Percentiles rank a stretch among this genome's conserved stretches.
These are phyloP conservation scores for Sugiyamaella lignohabitans DNA, from an alignment of 805 yeast species.

Conservation along the genomic window DNA sequence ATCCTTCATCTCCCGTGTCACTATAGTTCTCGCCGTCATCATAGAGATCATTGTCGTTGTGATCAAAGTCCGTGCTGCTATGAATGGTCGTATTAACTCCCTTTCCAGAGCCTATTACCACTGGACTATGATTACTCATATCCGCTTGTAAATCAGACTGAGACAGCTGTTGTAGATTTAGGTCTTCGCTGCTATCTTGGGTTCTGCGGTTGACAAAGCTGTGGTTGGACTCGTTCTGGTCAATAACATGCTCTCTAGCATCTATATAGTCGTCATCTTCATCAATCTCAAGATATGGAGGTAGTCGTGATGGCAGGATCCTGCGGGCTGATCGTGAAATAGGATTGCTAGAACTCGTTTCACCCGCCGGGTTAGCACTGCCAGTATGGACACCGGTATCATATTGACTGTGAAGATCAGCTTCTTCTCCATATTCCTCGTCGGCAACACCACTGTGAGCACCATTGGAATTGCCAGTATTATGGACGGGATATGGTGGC, in stretches of 20 bases:
- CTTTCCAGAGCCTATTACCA: too few relatives aligned
- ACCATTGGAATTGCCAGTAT: not conserved
- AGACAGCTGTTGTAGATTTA: not conserved
- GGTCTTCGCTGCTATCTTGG: not conserved
- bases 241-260: not conserved
- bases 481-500: slow-evolving; percentile 1
- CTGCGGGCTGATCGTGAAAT: too few relatives aligned
- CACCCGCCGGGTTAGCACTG: not conserved
- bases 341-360: not conserved
- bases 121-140: too few relatives aligned
- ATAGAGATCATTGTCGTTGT: not conserved
- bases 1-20: too few relatives aligned
- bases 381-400: not conserved
- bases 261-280: not conserved
- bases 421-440: too few relatives aligned
- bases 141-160: too few relatives aligned
- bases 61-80: too few relatives aligned
- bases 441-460: too few relatives aligned
- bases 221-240: not conserved
- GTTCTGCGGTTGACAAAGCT: not conserved
- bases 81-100: too few relatives aligned
- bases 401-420: too few relatives aligned
- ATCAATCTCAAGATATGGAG: not conserved
- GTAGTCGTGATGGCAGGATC: not conserved
- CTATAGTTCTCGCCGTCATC: too few relatives aligned